Conservation (phyloP, 208 protist genomes). For the Naegleria fowleri region DNA sequence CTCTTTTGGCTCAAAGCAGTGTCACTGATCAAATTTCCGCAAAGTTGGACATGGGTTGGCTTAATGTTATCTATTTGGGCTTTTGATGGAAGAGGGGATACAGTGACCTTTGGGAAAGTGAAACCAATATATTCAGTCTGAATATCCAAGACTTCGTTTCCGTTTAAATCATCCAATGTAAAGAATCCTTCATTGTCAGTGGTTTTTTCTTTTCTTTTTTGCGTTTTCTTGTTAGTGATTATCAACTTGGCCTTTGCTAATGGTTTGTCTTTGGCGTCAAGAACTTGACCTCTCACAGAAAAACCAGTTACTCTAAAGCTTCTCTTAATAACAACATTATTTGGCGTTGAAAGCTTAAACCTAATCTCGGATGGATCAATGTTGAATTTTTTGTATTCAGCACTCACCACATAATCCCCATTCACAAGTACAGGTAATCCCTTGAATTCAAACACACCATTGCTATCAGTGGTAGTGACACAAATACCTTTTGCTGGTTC, state of each 20-base stretch:
- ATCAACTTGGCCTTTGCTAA: not conserved
- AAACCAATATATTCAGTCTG: not conserved
- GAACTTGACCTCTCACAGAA: not conserved
- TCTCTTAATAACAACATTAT: conserved; percentile 7
- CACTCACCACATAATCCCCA: not conserved
- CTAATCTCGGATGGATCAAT: not conserved
- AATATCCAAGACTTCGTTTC: not conserved
- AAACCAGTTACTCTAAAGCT: not conserved
- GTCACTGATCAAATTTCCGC: not conserved
- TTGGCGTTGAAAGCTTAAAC: not conserved
- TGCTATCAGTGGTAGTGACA: not conserved
- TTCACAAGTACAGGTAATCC: not conserved
- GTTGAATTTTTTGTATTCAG: not conserved
- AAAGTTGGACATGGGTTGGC: not conserved
- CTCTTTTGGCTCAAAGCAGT: not conserved
- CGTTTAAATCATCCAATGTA: not conserved
- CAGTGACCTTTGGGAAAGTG: not conserved
- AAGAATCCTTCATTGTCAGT: not conserved
- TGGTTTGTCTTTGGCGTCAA: not conserved
- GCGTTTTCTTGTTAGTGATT: not conserved
- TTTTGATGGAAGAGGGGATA: not conserved
- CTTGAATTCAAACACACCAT: not conserved
- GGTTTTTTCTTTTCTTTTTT: not conserved
- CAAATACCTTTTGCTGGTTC: not conserved
- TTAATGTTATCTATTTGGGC: not conserved